A percentile compares a stretch with the other conserved stretches of the same genome.
phyloP scores from a whole-genome alignment of 495 filamentous ascomycete species.

The Podospora pseudocomata region DNA sequence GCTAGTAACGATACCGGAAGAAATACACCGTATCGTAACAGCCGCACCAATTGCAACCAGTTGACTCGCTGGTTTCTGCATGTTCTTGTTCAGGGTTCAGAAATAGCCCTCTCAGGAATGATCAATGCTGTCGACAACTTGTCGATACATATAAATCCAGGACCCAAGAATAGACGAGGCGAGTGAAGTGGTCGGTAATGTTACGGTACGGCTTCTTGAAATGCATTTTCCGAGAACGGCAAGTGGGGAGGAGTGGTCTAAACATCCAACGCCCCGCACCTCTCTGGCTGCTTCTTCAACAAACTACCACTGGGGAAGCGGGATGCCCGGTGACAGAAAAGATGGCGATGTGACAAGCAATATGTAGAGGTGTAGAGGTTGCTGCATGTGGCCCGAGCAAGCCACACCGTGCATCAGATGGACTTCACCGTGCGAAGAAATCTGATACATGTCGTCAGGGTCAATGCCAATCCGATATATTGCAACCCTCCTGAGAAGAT shows the following conservation, averaged over 20 bases:
- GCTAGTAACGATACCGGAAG: neutral
- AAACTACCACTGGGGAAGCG: neutral
- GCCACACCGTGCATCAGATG: neutral
- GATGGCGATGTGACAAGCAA: neutral
- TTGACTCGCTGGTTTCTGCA: neutral
- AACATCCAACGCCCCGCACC: neutral
- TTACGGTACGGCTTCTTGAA: neutral
- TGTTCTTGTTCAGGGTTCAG: neutral
- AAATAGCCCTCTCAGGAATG: neutral
- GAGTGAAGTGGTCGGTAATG: neutral
- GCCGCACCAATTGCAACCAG: neutral
- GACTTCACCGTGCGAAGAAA: neutral
- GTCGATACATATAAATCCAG: neutral
- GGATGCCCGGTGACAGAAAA: neutral
- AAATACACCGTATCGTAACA: neutral
- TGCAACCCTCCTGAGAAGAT: neutral
- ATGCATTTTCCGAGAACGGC: neutral
- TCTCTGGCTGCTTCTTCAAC: neutral
- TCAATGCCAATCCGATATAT: neutral
- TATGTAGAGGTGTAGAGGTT: neutral
- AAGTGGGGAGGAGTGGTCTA: constrained; percentile 3
- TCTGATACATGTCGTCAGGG: neutral
- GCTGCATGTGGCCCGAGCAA: neutral
- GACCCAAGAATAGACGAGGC: neutral
- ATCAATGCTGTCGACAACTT: neutral